Evolutionary conservation across 306 rosid species (phyloP).

Genomic region (Gillenia trifoliata): DNA sequence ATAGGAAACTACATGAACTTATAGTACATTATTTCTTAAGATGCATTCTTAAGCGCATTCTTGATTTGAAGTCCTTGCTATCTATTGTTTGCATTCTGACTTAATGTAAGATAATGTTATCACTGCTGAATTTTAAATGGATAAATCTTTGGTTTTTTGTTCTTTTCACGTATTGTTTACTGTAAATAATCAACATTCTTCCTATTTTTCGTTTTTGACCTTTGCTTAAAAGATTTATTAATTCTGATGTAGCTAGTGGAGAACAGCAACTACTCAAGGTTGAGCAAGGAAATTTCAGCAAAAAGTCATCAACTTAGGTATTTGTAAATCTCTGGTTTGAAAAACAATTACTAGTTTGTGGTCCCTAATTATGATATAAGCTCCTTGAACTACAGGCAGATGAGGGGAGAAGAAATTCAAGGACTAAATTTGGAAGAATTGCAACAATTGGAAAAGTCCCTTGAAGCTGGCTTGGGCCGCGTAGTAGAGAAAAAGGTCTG

Average conservation of each 20-base stretch:
- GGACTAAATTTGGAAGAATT: constrained; percentile 64
- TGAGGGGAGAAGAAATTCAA: constrained; percentile 95
- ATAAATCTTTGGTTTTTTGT: not conserved
- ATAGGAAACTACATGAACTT: not conserved
- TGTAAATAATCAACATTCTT: not conserved
- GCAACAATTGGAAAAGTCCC: constrained; percentile 67
- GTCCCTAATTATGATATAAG: not conserved
- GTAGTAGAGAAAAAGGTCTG: constrained; percentile 67
- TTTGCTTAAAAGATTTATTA: not conserved
- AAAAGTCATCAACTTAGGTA: constrained; percentile 67
- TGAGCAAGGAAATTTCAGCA: constrained; percentile 73
- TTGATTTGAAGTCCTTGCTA: not conserved
- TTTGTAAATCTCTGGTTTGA: not conserved
- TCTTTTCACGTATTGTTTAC: not conserved
- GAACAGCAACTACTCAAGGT: constrained; percentile 49
- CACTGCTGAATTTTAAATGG: not conserved
- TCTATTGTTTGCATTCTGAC: not conserved
- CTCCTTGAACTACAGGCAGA: constrained; percentile 44
- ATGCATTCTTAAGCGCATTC: not conserved
- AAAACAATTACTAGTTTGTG: not conserved
- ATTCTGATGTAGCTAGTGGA: constrained; percentile 65
- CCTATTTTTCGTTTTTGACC: not conserved
- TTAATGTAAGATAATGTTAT: not conserved
- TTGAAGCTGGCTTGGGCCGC: constrained; percentile 72
- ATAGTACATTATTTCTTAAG: not conserved